Evolutionary conservation across 257 asterid genomes (phyloP).

Genomic region (Osmanthus fragrans): DNA sequence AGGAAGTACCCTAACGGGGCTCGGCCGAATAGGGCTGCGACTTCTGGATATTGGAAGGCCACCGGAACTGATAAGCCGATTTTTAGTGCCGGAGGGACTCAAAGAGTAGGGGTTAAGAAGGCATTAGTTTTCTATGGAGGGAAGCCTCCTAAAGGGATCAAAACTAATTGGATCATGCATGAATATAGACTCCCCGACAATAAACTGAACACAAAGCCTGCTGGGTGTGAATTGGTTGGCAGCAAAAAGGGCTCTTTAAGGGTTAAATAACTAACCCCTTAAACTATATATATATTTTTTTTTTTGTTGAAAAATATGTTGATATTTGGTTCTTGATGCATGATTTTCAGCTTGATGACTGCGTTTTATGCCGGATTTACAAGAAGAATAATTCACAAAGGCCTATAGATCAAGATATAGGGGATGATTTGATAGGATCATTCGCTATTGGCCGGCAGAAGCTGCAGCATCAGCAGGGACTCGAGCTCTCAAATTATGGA

Average conservation of each 20-base stretch:
- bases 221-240: slow-evolving; percentile 35
- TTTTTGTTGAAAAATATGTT: background rate
- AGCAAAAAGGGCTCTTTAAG: slow-evolving; percentile 68
- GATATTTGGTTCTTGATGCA: background rate
- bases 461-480: slow-evolving; percentile 23
- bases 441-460: slow-evolving; percentile 31
- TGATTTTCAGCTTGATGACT: slow-evolving; percentile 60
- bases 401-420: slow-evolving; percentile 64
- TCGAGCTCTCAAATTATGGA: slow-evolving; percentile 35
- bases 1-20: slow-evolving; percentile 61
- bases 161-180: slow-evolving; percentile 65
- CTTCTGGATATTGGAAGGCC: slow-evolving; percentile 64
- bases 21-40: slow-evolving; percentile 56
- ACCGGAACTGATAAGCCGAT: slow-evolving; percentile 63
- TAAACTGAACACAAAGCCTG: slow-evolving; percentile 44
- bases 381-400: slow-evolving; percentile 62
- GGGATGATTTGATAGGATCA: slow-evolving; percentile 48
- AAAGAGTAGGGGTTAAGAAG: slow-evolving; percentile 58
- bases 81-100: slow-evolving; percentile 52
- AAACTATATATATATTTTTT: background rate
- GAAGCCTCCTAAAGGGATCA: slow-evolving; percentile 58
- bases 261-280: slow-evolving; percentile 31
- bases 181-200: slow-evolving; percentile 53
- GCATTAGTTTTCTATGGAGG: slow-evolving; percentile 59
- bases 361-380: slow-evolving; percentile 55